phyloP scores from a whole-genome alignment of 345 rosid species.

The Sisymbrium irio region DNA sequence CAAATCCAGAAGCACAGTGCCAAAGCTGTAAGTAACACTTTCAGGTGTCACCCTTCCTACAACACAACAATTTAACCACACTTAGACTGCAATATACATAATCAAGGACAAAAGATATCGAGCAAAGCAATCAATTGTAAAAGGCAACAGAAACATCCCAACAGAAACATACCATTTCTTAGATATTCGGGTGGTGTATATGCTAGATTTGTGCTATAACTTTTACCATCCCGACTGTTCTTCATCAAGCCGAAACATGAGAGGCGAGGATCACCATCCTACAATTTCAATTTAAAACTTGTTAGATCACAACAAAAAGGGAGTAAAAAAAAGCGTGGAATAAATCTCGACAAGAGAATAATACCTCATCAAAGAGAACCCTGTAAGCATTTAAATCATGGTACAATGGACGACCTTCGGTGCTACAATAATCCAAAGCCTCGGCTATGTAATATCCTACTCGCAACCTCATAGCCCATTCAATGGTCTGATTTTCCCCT shows the following conservation, averaged over 20 bases:
- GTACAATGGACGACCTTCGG: conserved; percentile 77
- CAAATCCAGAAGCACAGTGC: conserved; percentile 90
- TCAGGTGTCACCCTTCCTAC: conserved; percentile 93
- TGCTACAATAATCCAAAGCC: conserved; percentile 86
- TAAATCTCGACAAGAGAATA: neutral
- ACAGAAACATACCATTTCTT: conserved; percentile 54
- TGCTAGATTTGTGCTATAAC: conserved; percentile 92
- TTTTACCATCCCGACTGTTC: conserved; percentile 90
- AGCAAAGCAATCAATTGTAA: neutral
- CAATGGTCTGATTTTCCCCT: conserved; percentile 97
- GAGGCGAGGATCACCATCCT: conserved; percentile 98
- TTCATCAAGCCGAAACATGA: conserved; percentile 99
- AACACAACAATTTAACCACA: conserved; percentile 2
- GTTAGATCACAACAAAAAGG: neutral
- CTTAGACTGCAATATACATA: neutral
- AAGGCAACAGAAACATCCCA: conserved; percentile 38
- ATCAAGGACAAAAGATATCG: neutral
- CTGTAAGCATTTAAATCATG: conserved; percentile 97
- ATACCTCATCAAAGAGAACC: conserved; percentile 98
- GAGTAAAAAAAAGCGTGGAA: neutral
- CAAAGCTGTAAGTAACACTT: conserved; percentile 94
- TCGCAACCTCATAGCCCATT: conserved; percentile 94
- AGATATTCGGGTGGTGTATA: conserved; percentile 97
- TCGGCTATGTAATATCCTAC: conserved; percentile 87
- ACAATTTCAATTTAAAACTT: neutral